Evolutionary conservation across 768 basidiomycete species (phyloP).

Genomic region (Collybia sordida): DNA sequence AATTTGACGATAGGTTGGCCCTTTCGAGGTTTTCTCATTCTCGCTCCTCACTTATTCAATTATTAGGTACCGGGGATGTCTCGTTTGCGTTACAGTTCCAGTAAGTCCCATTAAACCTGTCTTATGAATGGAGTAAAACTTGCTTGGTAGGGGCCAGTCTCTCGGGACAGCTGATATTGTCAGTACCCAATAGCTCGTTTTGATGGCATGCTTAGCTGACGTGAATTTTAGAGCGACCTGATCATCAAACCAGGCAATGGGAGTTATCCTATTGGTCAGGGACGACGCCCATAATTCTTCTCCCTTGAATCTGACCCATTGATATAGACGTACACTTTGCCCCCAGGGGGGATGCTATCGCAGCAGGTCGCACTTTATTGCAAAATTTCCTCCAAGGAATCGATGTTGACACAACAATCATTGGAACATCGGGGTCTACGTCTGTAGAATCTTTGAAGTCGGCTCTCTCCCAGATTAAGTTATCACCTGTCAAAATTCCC

Average conservation of each 20-base stretch:
- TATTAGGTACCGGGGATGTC: conserved; percentile 60
- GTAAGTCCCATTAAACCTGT: conserved; percentile 25
- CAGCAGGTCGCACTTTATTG: conserved; percentile 55
- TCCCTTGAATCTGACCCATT: not conserved
- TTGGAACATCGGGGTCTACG: conserved; percentile 55
- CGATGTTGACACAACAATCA: conserved; percentile 52
- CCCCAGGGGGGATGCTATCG: conserved; percentile 51
- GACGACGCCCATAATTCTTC: not conserved
- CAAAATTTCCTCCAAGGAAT: conserved; percentile 72
- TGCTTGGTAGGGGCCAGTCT: conserved; percentile 37
- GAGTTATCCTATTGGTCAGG: conserved; percentile 53
- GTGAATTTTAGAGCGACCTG: conserved; percentile 41
- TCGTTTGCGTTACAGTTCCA: conserved; percentile 59
- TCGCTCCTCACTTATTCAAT: conserved; percentile 27
- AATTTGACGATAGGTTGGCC: conserved; percentile 43
- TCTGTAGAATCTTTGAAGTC: conserved; percentile 57
- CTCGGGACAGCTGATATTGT: conserved; percentile 64
- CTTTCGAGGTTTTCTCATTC: conserved; percentile 3
- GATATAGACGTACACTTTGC: conserved; percentile 56
- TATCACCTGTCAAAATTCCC: conserved; percentile 65
- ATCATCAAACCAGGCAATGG: conserved; percentile 59
- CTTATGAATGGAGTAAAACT: not conserved
- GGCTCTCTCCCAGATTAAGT: conserved; percentile 58
- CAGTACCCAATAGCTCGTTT: conserved; percentile 10
- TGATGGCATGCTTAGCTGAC: not conserved